These are phyloP conservation scores for Aegilops tauschii DNA, from an alignment of 176 grass and related monocot species.

Conservation along the genomic window DNA sequence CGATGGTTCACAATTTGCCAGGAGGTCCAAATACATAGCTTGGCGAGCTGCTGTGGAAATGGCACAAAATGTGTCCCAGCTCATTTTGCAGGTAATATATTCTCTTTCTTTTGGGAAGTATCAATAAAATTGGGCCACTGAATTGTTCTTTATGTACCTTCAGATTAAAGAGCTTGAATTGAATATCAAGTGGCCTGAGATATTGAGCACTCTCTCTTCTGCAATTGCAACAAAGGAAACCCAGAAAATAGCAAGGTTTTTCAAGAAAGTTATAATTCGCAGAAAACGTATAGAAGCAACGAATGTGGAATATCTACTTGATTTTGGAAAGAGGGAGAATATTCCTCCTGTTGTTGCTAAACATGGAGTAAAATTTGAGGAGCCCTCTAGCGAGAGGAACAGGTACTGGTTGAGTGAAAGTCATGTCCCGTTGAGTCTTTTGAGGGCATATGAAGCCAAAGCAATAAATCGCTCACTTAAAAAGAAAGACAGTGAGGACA, in stretches of 20 bases:
- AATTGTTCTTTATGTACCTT: constrained; percentile 38
- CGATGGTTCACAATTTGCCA: constrained; percentile 78
- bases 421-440: constrained; percentile 72
- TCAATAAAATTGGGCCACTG: constrained; percentile 8
- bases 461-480: constrained; percentile 66
- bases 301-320: constrained; percentile 81
- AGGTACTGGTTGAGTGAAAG: constrained; percentile 94
- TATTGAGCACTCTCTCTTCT: constrained; percentile 58
- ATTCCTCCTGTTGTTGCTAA: constrained; percentile 85
- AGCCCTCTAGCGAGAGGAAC: constrained; percentile 75
- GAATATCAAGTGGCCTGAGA: constrained; percentile 90
- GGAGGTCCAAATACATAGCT: constrained; percentile 80
- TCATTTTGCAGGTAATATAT: constrained; percentile 77
- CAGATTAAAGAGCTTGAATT: constrained; percentile 96
- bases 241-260: constrained; percentile 72
- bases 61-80: constrained; percentile 65
- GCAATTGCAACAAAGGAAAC: constrained; percentile 72
- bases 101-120: constrained; percentile 20
- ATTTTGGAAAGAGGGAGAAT: constrained; percentile 91
- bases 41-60: constrained; percentile 93
- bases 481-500: constrained; percentile 55
- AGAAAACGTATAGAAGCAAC: constrained; percentile 62
- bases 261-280: constrained; percentile 96
- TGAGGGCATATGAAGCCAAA: constrained; percentile 89
- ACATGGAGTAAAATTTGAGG: constrained; percentile 74